A percentile compares a stretch with the other conserved stretches of the same genome.
These are phyloP conservation scores for Cinnamomum chago DNA, from an alignment of 164 flowering plant species.

Conservation along the genomic window DNA sequence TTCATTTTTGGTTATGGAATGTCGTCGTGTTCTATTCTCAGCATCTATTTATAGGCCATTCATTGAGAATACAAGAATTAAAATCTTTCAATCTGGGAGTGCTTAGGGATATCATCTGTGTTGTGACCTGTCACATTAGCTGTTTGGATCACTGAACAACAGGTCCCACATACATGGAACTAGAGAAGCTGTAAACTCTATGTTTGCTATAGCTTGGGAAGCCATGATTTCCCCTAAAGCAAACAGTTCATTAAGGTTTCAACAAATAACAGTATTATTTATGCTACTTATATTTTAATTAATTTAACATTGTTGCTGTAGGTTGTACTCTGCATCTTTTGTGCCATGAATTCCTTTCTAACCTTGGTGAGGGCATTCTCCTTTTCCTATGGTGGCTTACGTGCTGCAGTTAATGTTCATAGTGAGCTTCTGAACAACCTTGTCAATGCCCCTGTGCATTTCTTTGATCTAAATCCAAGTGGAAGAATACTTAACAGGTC, in stretches of 20 bases:
- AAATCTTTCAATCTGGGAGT: no score
- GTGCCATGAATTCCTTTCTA: slow-evolving; percentile 57
- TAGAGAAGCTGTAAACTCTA: not conserved
- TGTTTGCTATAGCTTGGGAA: not conserved
- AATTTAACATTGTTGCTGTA: slow-evolving; percentile 21
- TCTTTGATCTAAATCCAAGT: slow-evolving; percentile 88
- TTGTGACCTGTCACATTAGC: not conserved
- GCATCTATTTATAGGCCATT: no score
- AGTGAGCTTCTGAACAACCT: slow-evolving; percentile 54
- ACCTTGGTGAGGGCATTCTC: slow-evolving; percentile 88
- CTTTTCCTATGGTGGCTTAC: slow-evolving; percentile 91
- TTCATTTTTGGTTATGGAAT: no score
- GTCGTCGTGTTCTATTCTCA: no score
- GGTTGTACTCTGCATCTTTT: slow-evolving; percentile 66
- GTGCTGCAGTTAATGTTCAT: slow-evolving; percentile 81
- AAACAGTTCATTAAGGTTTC: not conserved
- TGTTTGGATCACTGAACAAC: not conserved
- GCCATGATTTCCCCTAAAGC: not conserved
- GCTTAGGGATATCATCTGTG: no score
- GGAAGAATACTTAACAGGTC: slow-evolving; percentile 97
- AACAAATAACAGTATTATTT: not conserved
- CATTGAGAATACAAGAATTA: no score
- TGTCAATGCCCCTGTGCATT: slow-evolving; percentile 60
- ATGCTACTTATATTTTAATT: not conserved
- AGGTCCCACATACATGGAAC: not conserved